These are phyloP conservation scores for Coprinopsis strossmayeri DNA, from an alignment of 768 basidiomycete genomes.

Conservation along the genomic window DNA sequence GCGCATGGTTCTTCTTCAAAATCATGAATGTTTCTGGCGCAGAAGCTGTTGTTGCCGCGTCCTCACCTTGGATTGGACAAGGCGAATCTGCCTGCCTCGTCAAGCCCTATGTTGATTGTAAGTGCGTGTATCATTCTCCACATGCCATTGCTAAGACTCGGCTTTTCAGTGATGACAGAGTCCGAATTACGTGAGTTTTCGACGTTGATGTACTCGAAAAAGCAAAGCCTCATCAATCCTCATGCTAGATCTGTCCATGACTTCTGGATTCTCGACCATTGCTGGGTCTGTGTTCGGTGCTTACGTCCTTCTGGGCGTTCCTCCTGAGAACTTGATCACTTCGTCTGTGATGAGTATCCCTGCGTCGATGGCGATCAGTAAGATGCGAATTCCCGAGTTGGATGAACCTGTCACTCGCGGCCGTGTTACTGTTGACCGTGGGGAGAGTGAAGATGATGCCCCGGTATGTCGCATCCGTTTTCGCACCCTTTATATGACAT, in stretches of 20 bases:
- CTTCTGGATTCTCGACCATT: conserved; percentile 90
- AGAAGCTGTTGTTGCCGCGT: conserved; percentile 87
- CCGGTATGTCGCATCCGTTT: conserved; percentile 40
- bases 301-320: conserved; percentile 75
- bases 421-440: conserved; percentile 72
- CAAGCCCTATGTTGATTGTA: conserved; percentile 69
- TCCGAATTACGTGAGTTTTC: conserved; percentile 65
- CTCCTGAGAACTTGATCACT: conserved; percentile 74
- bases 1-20: conserved; percentile 93
- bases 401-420: conserved; percentile 87
- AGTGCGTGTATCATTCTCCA: conserved; percentile 14
- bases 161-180: conserved; percentile 56
- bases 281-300: conserved; percentile 85
- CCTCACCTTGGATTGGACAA: conserved; percentile 91
- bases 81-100: conserved; percentile 85
- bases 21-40: conserved; percentile 89
- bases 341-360: conserved; percentile 95
- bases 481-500: neutral
- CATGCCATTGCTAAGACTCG: neutral
- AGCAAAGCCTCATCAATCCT: neutral
- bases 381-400: conserved; percentile 77
- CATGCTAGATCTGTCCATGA: conserved; percentile 65
- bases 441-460: conserved; percentile 41
- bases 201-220: neutral
- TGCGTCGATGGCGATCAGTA: conserved; percentile 88